Percentiles rank a stretch among this genome's conserved stretches.
Evolutionary conservation across 163 green algal species (phyloP).

Genomic region (Prototheca wickerhamii): DNA sequence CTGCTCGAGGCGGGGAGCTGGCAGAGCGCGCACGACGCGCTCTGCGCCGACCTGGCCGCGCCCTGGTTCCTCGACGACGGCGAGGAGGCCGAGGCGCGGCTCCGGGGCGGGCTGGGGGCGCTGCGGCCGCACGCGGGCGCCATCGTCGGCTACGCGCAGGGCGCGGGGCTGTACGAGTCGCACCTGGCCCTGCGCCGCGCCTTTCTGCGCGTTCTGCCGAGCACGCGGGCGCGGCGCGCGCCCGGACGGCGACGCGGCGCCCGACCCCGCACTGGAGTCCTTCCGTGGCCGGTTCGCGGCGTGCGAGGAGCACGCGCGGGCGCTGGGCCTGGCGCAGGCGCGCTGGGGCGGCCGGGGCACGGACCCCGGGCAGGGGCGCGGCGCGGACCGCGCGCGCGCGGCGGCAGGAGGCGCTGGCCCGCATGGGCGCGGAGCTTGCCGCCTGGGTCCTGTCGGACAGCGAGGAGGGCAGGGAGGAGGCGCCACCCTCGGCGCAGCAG

Average conservation of each 20-base stretch:
- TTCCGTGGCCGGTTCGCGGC: no score
- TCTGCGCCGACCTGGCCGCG: slow-evolving; percentile 14
- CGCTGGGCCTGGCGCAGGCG: no score
- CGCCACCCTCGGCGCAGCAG: neutral
- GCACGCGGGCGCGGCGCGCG: neutral
- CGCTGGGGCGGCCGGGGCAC: neutral
- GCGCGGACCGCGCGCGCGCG: neutral
- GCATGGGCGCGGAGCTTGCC: neutral
- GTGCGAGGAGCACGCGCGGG: no score
- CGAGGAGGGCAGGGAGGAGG: neutral
- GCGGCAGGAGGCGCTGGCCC: neutral
- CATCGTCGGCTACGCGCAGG: slow-evolving; percentile 11
- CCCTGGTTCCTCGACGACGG: slow-evolving; percentile 8
- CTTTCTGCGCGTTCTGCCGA: neutral
- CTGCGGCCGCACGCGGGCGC: slow-evolving; percentile 14
- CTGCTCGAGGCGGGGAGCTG: slow-evolving; percentile 24
- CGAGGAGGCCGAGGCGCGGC: neutral
- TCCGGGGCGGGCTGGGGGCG: slow-evolving; percentile 4
- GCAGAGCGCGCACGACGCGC: slow-evolving; percentile 13
- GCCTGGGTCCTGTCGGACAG: slow-evolving; percentile 5
- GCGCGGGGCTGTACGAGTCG: slow-evolving; percentile 19
- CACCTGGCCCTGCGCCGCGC: neutral
- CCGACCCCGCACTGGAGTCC: no score
- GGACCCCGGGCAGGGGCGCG: neutral
- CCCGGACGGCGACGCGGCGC: neutral